Evolutionary conservation across 2,329 filamentous ascomycete species (phyloP), one percentile per base, ranked within the genome.

Genomic region (Bipolaris zeicola): DNA sequence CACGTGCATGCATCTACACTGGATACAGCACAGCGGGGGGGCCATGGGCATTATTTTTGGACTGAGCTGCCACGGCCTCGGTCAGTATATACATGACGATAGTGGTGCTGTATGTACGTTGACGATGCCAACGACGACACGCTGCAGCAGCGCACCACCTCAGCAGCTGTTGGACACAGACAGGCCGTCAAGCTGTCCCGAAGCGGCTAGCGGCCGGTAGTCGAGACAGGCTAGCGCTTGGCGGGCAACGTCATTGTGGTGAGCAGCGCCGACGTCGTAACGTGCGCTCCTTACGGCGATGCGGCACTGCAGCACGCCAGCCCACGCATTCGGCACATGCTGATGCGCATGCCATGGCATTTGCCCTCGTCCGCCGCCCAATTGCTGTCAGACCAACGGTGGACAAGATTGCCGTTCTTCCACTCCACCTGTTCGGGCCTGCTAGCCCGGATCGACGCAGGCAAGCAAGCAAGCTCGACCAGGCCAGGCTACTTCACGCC

Each of bases 191-290:
- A n/a, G n/a, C 42, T 20, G 42, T 33, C 55, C 45, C 44, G 37
- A 54, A 41, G 22, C 34, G 42, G 54, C 57, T 52, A 57, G 49
- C 24, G 41, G 38, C 31, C 39, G 45, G 54, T 55, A 52, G 56
- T n/a, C 47, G 36, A 26, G 22, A 34, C 50, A 38, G 57, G 53
- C 48, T 46, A 43, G 34, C 47, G 26, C 18, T 31, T 16, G 37
- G 20, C 44, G 38, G 36, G 20, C 47, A 52, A 65, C 61, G 63
- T 65, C 61, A 64, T 62, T 55, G 28, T 33, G 26, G 28, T 36
- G 28, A 31, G 50, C 44, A 22, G 53, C 52, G 53, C 50, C 37
- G 28, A 55, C 50, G 28, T 45, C 47, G 54, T 42, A 45, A 41
- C 41, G 26, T 34, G 36, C 31, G 50, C 39, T 51, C 28, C 33